Evolutionary conservation across 2,329 filamentous ascomycete species (phyloP).

Genomic region (Neofusicoccum sp.): DNA sequence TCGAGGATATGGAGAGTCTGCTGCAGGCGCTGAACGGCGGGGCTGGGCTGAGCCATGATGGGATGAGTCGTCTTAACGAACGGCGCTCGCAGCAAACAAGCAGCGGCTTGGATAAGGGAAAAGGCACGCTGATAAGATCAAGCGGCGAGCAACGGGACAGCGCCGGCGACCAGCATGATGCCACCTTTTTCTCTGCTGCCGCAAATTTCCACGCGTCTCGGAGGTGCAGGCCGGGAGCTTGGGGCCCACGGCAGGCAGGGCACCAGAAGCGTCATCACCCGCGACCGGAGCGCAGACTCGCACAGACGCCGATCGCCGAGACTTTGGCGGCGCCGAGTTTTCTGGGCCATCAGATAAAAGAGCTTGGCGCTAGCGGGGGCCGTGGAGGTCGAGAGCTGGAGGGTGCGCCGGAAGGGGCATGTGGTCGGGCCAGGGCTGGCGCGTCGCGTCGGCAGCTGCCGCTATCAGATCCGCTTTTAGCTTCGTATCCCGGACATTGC

Average conservation of each 20-base stretch:
- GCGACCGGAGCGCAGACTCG: background rate
- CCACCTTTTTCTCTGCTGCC: background rate
- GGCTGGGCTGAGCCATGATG: constrained; percentile 8
- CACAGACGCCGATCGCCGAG: background rate
- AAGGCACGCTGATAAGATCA: constrained; percentile 9
- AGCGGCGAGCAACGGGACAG: background rate
- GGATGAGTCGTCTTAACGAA: background rate
- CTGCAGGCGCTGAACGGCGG: constrained; percentile 16
- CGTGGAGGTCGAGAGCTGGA: background rate
- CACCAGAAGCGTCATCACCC: background rate
- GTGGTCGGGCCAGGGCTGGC: background rate
- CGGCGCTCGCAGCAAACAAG: background rate
- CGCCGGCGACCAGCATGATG: background rate
- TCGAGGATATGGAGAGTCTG: constrained; percentile 16
- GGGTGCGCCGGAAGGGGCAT: background rate
- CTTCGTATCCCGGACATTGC: constrained; percentile 15
- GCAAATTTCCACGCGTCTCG: background rate
- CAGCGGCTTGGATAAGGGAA: background rate
- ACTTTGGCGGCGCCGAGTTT: background rate
- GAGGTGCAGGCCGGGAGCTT: background rate
- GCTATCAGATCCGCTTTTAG: constrained; percentile 19
- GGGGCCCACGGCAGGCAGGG: background rate
- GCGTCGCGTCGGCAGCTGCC: constrained; percentile 3
- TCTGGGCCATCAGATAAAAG: background rate
- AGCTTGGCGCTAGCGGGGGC: background rate